A percentile compares a stretch with the other conserved stretches of the same genome.
phyloP scores from a whole-genome alignment of 345 rosid species.

The Angophora floribunda region DNA sequence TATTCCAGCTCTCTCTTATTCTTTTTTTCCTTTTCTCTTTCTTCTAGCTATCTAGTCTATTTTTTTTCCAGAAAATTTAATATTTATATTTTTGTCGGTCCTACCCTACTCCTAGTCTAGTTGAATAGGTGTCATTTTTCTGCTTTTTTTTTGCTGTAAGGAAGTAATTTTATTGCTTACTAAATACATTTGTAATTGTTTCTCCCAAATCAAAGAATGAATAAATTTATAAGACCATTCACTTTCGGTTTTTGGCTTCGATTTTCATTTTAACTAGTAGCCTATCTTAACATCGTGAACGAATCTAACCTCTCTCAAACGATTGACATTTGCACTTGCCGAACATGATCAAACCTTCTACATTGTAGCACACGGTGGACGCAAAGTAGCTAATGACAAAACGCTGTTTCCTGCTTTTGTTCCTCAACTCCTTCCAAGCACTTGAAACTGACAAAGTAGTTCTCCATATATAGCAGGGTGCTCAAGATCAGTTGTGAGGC shows the following conservation, averaged over 20 bases:
- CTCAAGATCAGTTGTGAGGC: too few species aligned
- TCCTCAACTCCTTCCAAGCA: too few species aligned
- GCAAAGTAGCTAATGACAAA: too few species aligned
- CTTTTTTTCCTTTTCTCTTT: background rate
- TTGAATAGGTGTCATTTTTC: background rate
- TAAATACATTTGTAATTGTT: background rate
- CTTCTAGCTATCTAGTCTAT: background rate
- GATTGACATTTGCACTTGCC: background rate
- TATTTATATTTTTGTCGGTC: too few species aligned
- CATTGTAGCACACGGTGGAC: too few species aligned
- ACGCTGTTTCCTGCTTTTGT: too few species aligned
- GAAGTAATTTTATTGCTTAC: background rate
- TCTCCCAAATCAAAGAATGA: background rate
- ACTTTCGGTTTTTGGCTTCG: background rate
- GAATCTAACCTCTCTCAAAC: background rate
- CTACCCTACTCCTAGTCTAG: too few species aligned
- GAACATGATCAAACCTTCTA: background rate
- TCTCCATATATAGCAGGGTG: too few species aligned
- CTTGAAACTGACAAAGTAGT: too few species aligned
- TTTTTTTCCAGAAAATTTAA: too few species aligned
- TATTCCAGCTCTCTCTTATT: background rate
- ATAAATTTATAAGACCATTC: background rate
- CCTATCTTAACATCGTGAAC: background rate
- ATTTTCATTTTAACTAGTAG: background rate
- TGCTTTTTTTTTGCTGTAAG: background rate